Conservation (phyloP, 495 filamentous ascomycete species). For the Peziza echinospora region DNA sequence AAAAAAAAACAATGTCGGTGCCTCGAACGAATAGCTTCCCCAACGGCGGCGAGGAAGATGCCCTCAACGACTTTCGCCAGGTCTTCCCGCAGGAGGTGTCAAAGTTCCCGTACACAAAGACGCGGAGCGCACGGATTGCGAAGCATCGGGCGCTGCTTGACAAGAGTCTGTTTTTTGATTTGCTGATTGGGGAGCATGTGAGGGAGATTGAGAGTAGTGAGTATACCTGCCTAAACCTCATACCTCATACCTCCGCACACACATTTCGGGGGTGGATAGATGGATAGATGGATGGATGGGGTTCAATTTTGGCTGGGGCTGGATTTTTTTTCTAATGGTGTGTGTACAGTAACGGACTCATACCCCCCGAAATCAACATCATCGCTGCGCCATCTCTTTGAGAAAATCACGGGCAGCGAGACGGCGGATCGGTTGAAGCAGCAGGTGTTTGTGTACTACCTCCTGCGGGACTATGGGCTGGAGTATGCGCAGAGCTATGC, state of each 20-base stretch:
- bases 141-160: constrained; percentile 10
- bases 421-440: constrained; percentile 17
- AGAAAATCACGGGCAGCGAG: constrained; percentile 7
- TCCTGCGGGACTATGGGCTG: constrained; percentile 14
- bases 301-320: neutral
- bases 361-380: constrained; percentile 15
- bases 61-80: constrained; percentile 4
- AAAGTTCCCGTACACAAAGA: constrained; percentile 15
- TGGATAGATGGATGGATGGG: neutral
- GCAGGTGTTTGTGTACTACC: constrained; percentile 14
- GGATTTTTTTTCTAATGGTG: neutral
- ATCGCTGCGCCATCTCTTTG: constrained; percentile 9
- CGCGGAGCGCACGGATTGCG: constrained; percentile 5
- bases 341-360: neutral
- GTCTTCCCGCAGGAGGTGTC: constrained; percentile 13
- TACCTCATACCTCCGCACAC: neutral
- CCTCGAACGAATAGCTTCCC: too few relatives aligned
- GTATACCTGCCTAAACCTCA: neutral
- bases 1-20: too few relatives aligned
- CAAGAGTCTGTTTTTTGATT: constrained; percentile 13
- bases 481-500: constrained; percentile 2
- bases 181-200: constrained; percentile 10
- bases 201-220: constrained; percentile 14
- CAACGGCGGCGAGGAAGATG: too few relatives aligned
- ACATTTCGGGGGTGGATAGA: neutral